These are phyloP conservation scores for Fusarium bulbicola DNA, from an alignment of 2,329 filamentous ascomycete genomes.

Conservation along the genomic window DNA sequence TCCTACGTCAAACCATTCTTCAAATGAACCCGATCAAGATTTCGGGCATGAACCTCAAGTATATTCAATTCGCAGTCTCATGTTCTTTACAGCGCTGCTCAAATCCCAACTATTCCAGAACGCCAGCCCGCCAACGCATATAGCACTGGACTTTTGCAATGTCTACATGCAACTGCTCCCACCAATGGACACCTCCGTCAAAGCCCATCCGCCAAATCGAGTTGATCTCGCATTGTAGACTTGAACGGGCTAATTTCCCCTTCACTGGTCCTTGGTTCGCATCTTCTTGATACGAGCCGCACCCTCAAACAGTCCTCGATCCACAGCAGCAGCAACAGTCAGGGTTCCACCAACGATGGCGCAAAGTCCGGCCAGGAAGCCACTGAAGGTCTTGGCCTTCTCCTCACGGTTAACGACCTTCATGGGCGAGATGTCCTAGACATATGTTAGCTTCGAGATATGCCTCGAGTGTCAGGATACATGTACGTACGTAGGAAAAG, in stretches of 20 bases:
- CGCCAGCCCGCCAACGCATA: constrained; percentile 40
- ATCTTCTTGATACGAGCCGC: constrained; percentile 86
- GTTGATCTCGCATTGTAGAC: background rate
- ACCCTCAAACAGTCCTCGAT: constrained; percentile 92
- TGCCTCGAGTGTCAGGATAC: background rate
- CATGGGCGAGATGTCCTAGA: constrained; percentile 96
- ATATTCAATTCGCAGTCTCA: constrained; percentile 6
- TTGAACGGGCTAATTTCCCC: background rate
- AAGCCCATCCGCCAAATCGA: constrained; percentile 18
- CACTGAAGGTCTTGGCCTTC: constrained; percentile 86
- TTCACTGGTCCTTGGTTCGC: constrained; percentile 69
- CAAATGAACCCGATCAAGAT: background rate
- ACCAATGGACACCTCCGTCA: constrained; percentile 5
- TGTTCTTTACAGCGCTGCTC: constrained; percentile 28
- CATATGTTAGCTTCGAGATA: constrained; percentile 25
- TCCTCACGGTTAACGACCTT: constrained; percentile 98
- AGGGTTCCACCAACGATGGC: constrained; percentile 94
- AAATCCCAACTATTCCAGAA: constrained; percentile 40
- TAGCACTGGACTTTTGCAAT: constrained; percentile 37
- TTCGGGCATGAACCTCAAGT: background rate
- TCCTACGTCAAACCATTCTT: constrained; percentile 4
- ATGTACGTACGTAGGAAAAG: constrained; percentile 86
- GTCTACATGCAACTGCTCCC: constrained; percentile 27
- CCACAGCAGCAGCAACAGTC: constrained; percentile 93
- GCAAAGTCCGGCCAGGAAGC: constrained; percentile 93